A percentile compares a stretch with the other conserved stretches of the same genome.
Conservation (phyloP, 352 stramenopile genomes). For the Aphanomyces invadans region DNA sequence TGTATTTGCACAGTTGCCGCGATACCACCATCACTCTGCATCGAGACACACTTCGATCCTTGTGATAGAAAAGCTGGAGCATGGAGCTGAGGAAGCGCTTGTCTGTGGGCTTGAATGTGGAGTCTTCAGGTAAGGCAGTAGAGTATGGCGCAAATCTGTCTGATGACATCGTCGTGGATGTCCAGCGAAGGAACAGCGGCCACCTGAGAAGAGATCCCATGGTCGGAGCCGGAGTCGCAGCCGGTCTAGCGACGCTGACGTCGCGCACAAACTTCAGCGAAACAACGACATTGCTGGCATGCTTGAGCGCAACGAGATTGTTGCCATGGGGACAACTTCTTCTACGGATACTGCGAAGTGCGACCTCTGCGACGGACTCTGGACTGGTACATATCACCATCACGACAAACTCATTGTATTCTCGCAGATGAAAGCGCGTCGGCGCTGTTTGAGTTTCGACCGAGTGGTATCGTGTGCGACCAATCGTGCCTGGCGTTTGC, state of each 20-base stretch:
- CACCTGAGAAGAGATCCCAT: conserved; percentile 1
- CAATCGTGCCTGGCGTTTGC: conserved; percentile 20
- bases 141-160: no score
- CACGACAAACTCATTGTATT: not conserved
- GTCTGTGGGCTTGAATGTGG: not conserved
- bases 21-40: not conserved
- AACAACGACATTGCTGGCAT: conserved; percentile 20
- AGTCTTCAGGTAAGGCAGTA: not conserved
- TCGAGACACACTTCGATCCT: not conserved
- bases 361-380: conserved; percentile 24
- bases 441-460: conserved; percentile 17
- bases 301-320: conserved; percentile 23
- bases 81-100: conserved; percentile 8
- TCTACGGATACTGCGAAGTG: not conserved
- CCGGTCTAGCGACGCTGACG: not conserved
- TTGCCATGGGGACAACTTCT: not conserved
- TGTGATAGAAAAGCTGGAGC: not conserved
- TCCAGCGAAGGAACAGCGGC: not conserved
- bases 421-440: conserved; percentile 18
- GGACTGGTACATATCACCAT: conserved; percentile 11
- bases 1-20: no score
- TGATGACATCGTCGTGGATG: no score
- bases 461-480: conserved; percentile 20
- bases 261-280: not conserved
- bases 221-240: conserved; percentile 1